Evolutionary conservation across 106 monocot species (phyloP), one percentile per base, ranked within the genome.

Genomic region (Acorus calamus): DNA sequence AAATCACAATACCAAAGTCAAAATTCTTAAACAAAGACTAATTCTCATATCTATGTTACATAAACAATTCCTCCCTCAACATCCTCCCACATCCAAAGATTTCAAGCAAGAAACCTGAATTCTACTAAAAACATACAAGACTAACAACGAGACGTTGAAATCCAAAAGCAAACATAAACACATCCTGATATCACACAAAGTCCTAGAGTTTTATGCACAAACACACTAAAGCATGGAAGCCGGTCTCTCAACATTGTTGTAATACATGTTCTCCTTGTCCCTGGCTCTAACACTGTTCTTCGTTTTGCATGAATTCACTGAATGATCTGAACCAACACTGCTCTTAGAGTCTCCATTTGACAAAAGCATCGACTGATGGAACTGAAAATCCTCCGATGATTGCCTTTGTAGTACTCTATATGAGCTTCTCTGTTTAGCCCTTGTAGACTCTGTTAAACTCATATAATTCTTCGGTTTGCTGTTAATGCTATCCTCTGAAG

Each of bases 381-480:
- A 57, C 9, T 55, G 69, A 59, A 52, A 14, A 12, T 71, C 74
- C 12, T 51, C 56, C 3, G 71, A 71, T 7, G 61, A 46, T 28
- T 66, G 49, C 12, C 65, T 59, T 55, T 66, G 74, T 55, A 57
- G 10, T 41, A 8, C 6, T 56, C 65, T 55, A 7, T 58, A 42
- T 0, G 42, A 10, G 52, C 44, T 62, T 11, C 55, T 84, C 63
- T 77, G 78, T 66, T 84, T 92, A 45, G 82, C 82, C 66, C 77
- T 87, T 56, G 74, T 76, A 2, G 92, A 82, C 56, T 87, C 58
- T 0, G 87, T 92, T 69, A 76, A 60, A 57, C 55, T 82, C 87
- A 92, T 82, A 66, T 84, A 92, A 28, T 59, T 88, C 6, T 59
- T 88, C 6, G 84, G 77, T 53, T 63, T 53, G 51, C 58, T 48